Base-by-base conservation (phyloP, 2,329 filamentous ascomycete species). In the Penicillium thymicola region DNA sequence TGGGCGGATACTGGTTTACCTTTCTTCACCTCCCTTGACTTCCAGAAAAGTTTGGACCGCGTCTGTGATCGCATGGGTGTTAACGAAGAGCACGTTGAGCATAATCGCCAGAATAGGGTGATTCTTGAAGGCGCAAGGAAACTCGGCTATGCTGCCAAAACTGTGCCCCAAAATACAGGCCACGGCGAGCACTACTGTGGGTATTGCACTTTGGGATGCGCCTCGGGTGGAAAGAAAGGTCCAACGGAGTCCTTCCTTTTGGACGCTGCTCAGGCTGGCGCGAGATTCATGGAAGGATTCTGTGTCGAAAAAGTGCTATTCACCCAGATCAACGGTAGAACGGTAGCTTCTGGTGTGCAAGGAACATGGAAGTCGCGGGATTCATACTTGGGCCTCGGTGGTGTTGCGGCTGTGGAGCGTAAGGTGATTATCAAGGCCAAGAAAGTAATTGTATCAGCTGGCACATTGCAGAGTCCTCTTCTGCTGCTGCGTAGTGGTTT, bases 211-310 rank as follows among this genome's bases (percentile, higher is more conserved):
- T 67, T 83, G 62, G 83, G 84, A 21, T 88, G 85, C 62, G 78
- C 79, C 9, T 83, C 84, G 2, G 85, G 82, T 45, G 85, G 86
- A 61, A 97, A 97, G 76, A 86, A 89, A 71, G 91, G 92, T 0
- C 89, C 92, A 0, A 82, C 84, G 0, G 85, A 89, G 25, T 85
- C 85, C 7, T 97, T 86, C 80, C 78, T 97, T 14, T 89, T 89
- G 0, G 90, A 92, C 65, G 92, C 93, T 2, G 88, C 87, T 1
- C 81, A 81, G 51, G 85, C 89, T 0, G 92, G 92, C 0, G 89
- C 92, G 0, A 79, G 82, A 61, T 96, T 96, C 69, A 83, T 95
- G 55, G 91, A 97, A 77, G 92, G 92, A 0, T 90, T 94, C 66
- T 75, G 85, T 21, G 89, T 86, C 0, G 83, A 89, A 13, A 82